phyloP scores from a whole-genome alignment of 2,329 filamentous ascomycete species.

The Penicillium occitanis region DNA sequence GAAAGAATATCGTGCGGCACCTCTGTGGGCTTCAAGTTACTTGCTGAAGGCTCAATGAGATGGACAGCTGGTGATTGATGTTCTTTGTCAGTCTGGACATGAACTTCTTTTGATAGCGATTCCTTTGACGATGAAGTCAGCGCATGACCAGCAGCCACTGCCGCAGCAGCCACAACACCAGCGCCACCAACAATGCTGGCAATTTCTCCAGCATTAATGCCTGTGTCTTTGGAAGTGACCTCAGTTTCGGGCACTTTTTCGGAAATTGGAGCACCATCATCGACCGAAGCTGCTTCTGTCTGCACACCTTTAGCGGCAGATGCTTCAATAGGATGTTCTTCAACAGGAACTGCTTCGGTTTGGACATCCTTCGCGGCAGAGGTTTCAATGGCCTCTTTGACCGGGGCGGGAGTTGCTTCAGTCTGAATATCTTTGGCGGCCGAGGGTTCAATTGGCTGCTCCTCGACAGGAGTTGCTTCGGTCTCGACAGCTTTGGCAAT shows the following conservation, averaged over 20 bases:
- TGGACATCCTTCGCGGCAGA: background rate
- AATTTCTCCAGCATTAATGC: conserved; percentile 8
- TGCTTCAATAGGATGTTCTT: background rate
- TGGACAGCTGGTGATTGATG: conserved; percentile 11
- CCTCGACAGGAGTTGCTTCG: background rate
- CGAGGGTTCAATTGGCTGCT: background rate
- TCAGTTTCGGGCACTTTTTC: conserved; percentile 6
- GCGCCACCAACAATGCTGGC: conserved; percentile 15
- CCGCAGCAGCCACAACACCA: conserved; percentile 18
- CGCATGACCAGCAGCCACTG: conserved; percentile 8
- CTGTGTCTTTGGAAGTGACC: conserved; percentile 25
- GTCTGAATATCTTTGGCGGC: background rate
- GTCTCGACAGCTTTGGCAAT: background rate
- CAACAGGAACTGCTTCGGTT: background rate
- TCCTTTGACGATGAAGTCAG: conserved; percentile 4
- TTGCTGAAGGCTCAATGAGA: conserved; percentile 24
- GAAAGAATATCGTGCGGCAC: conserved; percentile 24
- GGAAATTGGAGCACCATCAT: background rate
- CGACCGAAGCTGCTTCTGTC: background rate
- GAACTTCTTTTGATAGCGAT: conserved; percentile 21
- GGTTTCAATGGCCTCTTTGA: background rate
- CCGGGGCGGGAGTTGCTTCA: background rate
- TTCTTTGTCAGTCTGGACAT: conserved; percentile 3
- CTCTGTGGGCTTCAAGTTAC: conserved; percentile 28
- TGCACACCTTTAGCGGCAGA: background rate